Evolutionary conservation across 2,329 filamentous ascomycete species (phyloP).

Genomic region (Claviceps sp.): DNA sequence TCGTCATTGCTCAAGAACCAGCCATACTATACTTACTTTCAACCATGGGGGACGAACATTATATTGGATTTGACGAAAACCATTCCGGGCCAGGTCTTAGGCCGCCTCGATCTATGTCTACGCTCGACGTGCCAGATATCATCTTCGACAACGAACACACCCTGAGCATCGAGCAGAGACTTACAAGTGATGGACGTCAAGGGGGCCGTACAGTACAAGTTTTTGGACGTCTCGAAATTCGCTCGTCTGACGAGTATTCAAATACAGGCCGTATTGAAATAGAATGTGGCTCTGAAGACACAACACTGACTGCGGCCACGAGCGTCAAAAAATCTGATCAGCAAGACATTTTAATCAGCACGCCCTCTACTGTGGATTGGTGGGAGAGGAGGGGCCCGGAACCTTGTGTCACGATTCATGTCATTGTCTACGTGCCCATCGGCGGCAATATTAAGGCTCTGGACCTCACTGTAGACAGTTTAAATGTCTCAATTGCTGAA

Average conservation of each 20-base stretch:
- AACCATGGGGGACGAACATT: constrained; percentile 8
- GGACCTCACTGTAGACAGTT: constrained; percentile 21
- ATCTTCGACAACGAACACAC: constrained; percentile 22
- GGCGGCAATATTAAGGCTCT: constrained; percentile 24
- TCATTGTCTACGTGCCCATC: constrained; percentile 33
- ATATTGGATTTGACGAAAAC: constrained; percentile 9
- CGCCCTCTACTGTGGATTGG: constrained; percentile 23
- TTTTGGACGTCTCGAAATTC: constrained; percentile 32
- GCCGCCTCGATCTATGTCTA: background rate
- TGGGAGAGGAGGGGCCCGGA: constrained; percentile 12
- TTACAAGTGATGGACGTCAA: constrained; percentile 10
- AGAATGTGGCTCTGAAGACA: constrained; percentile 32
- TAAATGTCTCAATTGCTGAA: constrained; percentile 26
- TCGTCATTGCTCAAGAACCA: too few species aligned
- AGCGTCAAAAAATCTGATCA: constrained; percentile 10
- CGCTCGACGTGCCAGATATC: constrained; percentile 11
- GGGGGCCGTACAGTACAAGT: constrained; percentile 22
- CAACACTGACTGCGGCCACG: constrained; percentile 22
- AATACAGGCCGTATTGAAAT: constrained; percentile 27
- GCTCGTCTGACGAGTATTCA: constrained; percentile 19
- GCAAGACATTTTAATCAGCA: constrained; percentile 27
- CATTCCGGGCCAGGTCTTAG: too few species aligned
- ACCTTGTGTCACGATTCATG: constrained; percentile 16
- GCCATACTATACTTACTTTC: constrained; percentile 3
- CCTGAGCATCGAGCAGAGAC: constrained; percentile 28